Evolutionary conservation across 2,329 filamentous ascomycete species (phyloP).

Genomic region (Fusarium citri): DNA sequence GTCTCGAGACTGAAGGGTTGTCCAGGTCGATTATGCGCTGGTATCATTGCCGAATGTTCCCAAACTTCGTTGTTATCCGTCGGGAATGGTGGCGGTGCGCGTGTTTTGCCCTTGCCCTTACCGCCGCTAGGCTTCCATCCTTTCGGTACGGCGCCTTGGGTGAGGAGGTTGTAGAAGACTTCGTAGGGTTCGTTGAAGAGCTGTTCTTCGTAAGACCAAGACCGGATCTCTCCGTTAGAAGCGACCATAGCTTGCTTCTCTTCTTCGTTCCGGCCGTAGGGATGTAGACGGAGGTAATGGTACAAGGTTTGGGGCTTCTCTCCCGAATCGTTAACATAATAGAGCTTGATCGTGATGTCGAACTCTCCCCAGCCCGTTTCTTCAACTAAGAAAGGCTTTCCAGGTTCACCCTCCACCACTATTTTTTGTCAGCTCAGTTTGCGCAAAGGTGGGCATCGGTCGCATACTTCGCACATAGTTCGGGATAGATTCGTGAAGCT

Average conservation of each 20-base stretch:
- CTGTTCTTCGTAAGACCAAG: slow-evolving; percentile 91
- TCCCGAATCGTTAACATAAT: slow-evolving; percentile 86
- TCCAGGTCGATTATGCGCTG: slow-evolving; percentile 71
- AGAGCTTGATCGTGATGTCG: slow-evolving; percentile 93
- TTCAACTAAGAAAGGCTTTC: slow-evolving; percentile 81
- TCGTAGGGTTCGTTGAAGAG: slow-evolving; percentile 98
- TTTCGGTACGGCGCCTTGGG: slow-evolving; percentile 72
- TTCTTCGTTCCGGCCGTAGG: slow-evolving; percentile 85
- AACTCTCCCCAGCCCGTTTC: slow-evolving; percentile 99
- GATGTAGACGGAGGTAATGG: slow-evolving; percentile 90
- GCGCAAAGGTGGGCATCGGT: not conserved
- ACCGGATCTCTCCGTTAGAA: slow-evolving; percentile 73
- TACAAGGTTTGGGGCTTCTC: slow-evolving; percentile 98
- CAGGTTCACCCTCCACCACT: slow-evolving; percentile 77
- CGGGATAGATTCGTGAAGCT: slow-evolving; percentile 95
- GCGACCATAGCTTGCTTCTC: slow-evolving; percentile 71
- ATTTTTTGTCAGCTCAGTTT: slow-evolving; percentile 30
- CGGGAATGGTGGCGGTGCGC: slow-evolving; percentile 54
- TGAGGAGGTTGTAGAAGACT: slow-evolving; percentile 88
- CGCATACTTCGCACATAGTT: slow-evolving; percentile 82
- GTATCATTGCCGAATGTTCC: slow-evolving; percentile 80
- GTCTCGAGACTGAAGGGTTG: slow-evolving; percentile 81
- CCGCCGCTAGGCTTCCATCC: slow-evolving; percentile 60
- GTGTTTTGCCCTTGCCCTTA: slow-evolving; percentile 63
- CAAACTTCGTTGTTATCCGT: slow-evolving; percentile 63